phyloP scores from a whole-genome alignment of 306 rosid genomes.

The Cotoneaster glaucophyllus region DNA sequence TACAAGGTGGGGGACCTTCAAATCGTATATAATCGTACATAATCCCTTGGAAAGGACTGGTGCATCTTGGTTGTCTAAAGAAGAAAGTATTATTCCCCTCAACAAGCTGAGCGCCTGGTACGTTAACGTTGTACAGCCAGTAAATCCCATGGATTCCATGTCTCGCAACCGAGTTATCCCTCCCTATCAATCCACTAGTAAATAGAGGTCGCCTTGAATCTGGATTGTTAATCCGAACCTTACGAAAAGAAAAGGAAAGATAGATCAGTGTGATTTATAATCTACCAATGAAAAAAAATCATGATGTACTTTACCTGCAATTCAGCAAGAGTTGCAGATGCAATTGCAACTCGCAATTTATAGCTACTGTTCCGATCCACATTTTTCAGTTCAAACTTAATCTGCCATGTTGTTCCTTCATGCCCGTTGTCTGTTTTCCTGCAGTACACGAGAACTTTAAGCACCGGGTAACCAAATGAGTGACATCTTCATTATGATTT shows the following conservation, averaged over 20 bases:
- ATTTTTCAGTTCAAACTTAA: slow-evolving; percentile 53
- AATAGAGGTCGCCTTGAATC: slow-evolving; percentile 52
- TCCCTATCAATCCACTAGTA: slow-evolving; percentile 85
- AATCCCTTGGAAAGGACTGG: slow-evolving; percentile 68
- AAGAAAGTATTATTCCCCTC: slow-evolving; percentile 70
- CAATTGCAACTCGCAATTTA: slow-evolving; percentile 75
- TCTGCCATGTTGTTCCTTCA: slow-evolving; percentile 94
- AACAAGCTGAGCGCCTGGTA: slow-evolving; percentile 40
- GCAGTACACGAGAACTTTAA: slow-evolving; percentile 1
- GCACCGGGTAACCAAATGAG: neutral
- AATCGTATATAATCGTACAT: no score
- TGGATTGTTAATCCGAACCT: slow-evolving; percentile 76
- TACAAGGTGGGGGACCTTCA: no score
- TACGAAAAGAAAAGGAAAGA: neutral
- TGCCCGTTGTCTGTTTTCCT: slow-evolving; percentile 58
- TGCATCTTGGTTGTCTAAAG: slow-evolving; percentile 65
- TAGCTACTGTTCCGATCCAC: slow-evolving; percentile 38
- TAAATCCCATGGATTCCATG: slow-evolving; percentile 91
- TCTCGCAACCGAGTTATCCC: slow-evolving; percentile 85
- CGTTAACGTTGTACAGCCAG: slow-evolving; percentile 53
- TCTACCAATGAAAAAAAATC: no score
- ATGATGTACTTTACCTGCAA: slow-evolving; percentile 44
- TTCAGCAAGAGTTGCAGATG: slow-evolving; percentile 79
- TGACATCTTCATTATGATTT: neutral
- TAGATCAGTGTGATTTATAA: neutral